Conservation (phyloP, 208 protist genomes). For the Leishmania major region DNA sequence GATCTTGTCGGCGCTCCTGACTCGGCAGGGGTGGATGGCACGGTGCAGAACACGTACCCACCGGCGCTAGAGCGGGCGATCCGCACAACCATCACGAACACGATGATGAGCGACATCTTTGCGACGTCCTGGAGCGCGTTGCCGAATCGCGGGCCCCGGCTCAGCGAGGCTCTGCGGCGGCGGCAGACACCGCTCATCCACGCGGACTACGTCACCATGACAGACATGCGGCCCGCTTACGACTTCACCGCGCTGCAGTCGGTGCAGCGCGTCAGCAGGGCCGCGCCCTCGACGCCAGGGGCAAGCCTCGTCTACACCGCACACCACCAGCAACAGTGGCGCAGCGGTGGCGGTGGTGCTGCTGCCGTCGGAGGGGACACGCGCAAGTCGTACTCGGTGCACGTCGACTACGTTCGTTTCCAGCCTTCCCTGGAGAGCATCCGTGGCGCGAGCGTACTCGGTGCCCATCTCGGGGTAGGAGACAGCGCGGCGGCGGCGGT, state of each 20-base stretch:
- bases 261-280: constrained; percentile 1
- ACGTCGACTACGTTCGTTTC: constrained; percentile 83
- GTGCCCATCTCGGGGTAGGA: not conserved
- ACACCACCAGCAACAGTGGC: not conserved
- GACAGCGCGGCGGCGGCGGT: not conserved
- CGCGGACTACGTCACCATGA: constrained; percentile 59
- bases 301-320: not conserved
- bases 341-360: not conserved
- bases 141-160: constrained; percentile 39
- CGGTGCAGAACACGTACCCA: constrained; percentile 31
- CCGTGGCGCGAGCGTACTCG: not conserved
- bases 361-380: constrained; percentile 4
- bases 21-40: constrained; percentile 54
- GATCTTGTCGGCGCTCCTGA: constrained; percentile 39
- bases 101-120: constrained; percentile 67
- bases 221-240: constrained; percentile 47
- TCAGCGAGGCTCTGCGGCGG: constrained; percentile 50
- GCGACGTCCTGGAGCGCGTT: constrained; percentile 24
- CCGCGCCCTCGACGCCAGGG: not conserved
- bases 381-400: constrained; percentile 59
- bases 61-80: constrained; percentile 50
- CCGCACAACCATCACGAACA: constrained; percentile 49
- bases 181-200: constrained; percentile 61
- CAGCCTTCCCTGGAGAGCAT: constrained; percentile 31
- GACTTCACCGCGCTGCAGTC: constrained; percentile 36